Base-by-base conservation (phyloP, 1,284 basidiomycete genomes). In the Apiotrichum laibachii region DNA sequence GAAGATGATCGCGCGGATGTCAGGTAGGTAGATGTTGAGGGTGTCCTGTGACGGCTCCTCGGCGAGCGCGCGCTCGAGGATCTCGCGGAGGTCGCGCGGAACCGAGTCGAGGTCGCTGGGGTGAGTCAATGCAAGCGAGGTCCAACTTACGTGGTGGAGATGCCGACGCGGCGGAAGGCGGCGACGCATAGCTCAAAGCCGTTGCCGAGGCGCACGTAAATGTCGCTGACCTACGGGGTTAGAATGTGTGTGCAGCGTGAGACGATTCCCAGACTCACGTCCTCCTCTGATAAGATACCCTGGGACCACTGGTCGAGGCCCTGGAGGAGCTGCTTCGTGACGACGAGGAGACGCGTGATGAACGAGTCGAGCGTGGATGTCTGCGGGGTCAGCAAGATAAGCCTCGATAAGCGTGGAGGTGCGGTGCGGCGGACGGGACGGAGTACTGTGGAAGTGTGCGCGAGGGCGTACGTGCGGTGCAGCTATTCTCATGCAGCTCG, bases 171-270 rank as follows among this genome's bases (percentile, higher is more conserved):
- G 12, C 84, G 83, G 76, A 99, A 99, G 1, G 94, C 92, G 54
- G 87, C 84, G 42, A 94, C 90, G 31, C 93, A 93, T 19, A 87
- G 85, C 75, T 97, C 97, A 81, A 99, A 98, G 72, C 97, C 94
- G 77, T 99, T 98, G 21, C 95, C 95, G 19, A 99, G 82, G 50
- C 88, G 85, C 55, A 99, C 96, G 77, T 99, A 99, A 58, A 96
- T 89, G 77, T 98, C 92, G 81, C 92, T 96, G 67, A 99, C 93
- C 68, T 90, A 82, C 15, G 22, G 3, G n/a, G 22, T 34, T n/a
- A 53, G 52, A 31, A 7, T 4, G 26, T 31, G 26, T 31, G 26
- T 31, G 26, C 4, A 7, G 7, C 26, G 26, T 31, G 26, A 31
- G 26, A 31, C 26, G 26, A 31, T 31, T 31, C 26, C 26, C 26